phyloP scores from a whole-genome alignment of 2,329 filamentous ascomycete genomes.

The Beauveria sp. region DNA sequence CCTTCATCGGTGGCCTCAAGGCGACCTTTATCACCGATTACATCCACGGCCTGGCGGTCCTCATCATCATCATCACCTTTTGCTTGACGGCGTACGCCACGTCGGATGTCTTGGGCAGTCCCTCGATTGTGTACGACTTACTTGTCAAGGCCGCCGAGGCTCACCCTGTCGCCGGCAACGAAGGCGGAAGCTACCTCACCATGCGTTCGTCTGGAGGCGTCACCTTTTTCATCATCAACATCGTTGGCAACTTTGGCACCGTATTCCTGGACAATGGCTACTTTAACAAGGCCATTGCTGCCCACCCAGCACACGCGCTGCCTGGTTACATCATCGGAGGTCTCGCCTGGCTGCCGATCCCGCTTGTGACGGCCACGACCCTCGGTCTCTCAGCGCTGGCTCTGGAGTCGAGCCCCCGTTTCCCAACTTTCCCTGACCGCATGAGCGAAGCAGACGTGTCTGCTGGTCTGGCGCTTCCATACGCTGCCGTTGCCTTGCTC shows the following conservation, averaged over 20 bases:
- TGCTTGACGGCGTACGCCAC: constrained; percentile 75
- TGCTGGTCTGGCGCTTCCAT: constrained; percentile 77
- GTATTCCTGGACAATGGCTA: constrained; percentile 85
- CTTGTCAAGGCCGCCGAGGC: constrained; percentile 58
- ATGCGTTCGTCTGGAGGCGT: constrained; percentile 67
- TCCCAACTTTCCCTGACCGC: constrained; percentile 65
- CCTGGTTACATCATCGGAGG: constrained; percentile 85
- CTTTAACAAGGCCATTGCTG: constrained; percentile 91
- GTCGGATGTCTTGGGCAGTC: constrained; percentile 64
- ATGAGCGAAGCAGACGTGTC: constrained; percentile 69
- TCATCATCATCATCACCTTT: constrained; percentile 82
- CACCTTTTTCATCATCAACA: constrained; percentile 89
- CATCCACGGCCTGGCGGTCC: constrained; percentile 75
- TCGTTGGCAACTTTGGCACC: constrained; percentile 66
- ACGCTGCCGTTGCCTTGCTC: constrained; percentile 75
- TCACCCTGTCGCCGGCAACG: constrained; percentile 75
- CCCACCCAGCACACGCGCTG: constrained; percentile 74
- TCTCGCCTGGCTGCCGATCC: constrained; percentile 86
- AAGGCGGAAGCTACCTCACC: constrained; percentile 74
- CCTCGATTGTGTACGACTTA: constrained; percentile 69
- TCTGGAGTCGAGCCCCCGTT: constrained; percentile 63
- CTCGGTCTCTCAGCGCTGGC: constrained; percentile 79
- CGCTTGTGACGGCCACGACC: constrained; percentile 81
- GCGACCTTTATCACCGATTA: constrained; percentile 82
- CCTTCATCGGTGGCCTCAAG: constrained; percentile 71